phyloP scores from a whole-genome alignment of 148 eudicot species.

The Gaultheria prostrata region DNA sequence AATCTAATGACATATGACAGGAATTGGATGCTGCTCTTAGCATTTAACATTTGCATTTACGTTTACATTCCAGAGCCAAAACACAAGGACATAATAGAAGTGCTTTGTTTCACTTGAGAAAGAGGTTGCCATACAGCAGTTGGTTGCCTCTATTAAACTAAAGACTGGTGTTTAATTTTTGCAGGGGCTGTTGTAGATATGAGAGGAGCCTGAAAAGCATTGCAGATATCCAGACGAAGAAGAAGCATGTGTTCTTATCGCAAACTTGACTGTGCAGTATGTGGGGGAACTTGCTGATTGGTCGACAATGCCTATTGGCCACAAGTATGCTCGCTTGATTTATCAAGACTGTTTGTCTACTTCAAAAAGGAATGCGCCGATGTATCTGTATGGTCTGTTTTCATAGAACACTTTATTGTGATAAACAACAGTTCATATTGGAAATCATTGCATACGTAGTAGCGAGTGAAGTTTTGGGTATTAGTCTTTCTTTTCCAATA shows the following conservation, averaged over 20 bases:
- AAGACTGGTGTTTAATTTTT: background rate
- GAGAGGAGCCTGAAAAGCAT: background rate
- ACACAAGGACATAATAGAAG: background rate
- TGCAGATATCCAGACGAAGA: background rate
- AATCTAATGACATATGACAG: background rate
- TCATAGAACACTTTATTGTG: too few species aligned
- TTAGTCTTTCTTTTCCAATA: background rate
- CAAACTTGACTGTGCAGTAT: background rate
- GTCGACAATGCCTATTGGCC: background rate
- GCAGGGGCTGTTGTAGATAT: background rate
- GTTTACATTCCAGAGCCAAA: background rate
- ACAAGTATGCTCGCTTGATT: background rate
- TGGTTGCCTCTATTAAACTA: background rate
- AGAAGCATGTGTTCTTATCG: background rate
- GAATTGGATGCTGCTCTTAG: background rate
- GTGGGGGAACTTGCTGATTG: background rate
- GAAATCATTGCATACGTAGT: background rate
- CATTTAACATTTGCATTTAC: background rate
- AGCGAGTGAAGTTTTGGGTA: background rate
- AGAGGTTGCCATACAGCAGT: background rate
- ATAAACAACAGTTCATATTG: background rate
- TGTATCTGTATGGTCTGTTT: background rate
- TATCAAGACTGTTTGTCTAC: background rate
- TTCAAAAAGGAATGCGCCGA: background rate
- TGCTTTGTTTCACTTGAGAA: background rate